A percentile compares a stretch with the other conserved stretches of the same genome.
Conservation (phyloP, 768 basidiomycete species). For the Calocera viscosa region DNA sequence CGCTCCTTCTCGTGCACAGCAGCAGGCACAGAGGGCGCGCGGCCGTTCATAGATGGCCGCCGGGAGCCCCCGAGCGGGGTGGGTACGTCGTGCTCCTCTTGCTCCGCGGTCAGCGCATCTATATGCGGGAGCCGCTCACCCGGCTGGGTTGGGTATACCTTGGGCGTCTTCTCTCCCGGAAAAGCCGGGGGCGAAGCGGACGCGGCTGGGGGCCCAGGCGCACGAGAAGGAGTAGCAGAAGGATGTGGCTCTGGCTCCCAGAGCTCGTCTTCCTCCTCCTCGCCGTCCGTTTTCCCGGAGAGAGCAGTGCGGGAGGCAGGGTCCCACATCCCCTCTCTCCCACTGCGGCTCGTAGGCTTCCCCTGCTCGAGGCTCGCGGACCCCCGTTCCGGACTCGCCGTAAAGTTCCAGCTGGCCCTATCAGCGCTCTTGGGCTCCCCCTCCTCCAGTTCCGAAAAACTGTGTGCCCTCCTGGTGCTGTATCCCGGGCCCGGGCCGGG, state of each 20-base stretch:
- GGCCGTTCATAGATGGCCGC: not conserved
- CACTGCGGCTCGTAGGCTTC: not conserved
- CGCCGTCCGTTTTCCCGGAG: not conserved
- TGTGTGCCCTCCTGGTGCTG: not conserved
- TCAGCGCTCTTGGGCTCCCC: not conserved
- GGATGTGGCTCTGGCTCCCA: not conserved
- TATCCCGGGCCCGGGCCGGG: too few species aligned
- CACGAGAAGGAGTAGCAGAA: not conserved
- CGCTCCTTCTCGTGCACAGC: not conserved
- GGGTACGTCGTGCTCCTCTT: not conserved
- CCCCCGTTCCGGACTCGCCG: not conserved
- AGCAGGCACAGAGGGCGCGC: not conserved
- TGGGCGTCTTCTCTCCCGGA: not conserved
- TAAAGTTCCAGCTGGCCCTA: not conserved
- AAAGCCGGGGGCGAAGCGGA: not conserved
- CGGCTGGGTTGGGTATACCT: too few species aligned
- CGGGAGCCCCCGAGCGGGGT: not conserved
- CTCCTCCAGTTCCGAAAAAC: not conserved
- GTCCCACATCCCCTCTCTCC: not conserved
- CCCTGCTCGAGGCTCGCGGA: not conserved
- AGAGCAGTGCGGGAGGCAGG: not conserved
- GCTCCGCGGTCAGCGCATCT: not conserved
- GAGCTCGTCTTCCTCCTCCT: not conserved
- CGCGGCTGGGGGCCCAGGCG: not conserved
- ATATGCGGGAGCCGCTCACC: too few species aligned